Evolutionary conservation across 2,329 filamentous ascomycete genomes (phyloP).

Genomic region (Aspergillus pseudoterreus): DNA sequence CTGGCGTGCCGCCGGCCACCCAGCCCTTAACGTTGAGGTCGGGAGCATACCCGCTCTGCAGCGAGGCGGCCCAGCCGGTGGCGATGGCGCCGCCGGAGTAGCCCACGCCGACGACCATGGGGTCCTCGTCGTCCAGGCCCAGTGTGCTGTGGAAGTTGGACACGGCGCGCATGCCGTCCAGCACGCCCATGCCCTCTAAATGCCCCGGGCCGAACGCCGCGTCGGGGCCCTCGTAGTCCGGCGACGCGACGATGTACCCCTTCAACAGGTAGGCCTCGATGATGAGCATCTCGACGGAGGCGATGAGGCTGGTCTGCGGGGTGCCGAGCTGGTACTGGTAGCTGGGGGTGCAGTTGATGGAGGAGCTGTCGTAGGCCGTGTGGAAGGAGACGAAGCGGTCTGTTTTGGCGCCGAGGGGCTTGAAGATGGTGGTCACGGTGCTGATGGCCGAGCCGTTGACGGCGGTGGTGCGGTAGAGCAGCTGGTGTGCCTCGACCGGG

Average conservation of each 20-base stretch:
- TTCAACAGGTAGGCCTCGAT: conserved; percentile 36
- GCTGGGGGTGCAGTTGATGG: conserved; percentile 24
- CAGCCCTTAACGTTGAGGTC: conserved; percentile 45
- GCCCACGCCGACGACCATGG: conserved; percentile 45
- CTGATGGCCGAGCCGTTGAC: conserved; percentile 34
- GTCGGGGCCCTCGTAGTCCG: conserved; percentile 48
- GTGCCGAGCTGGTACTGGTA: conserved; percentile 32
- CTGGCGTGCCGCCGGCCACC: conserved; percentile 24
- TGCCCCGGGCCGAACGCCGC: conserved; percentile 44
- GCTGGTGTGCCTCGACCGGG: conserved; percentile 28
- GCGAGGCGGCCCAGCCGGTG: conserved; percentile 51
- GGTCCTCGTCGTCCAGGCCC: conserved; percentile 13
- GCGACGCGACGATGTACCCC: conserved; percentile 48
- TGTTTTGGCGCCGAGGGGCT: conserved; percentile 25
- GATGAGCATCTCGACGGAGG: conserved; percentile 26
- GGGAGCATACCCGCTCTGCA: conserved; percentile 52
- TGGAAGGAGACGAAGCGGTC: conserved; percentile 42
- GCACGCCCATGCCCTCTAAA: conserved; percentile 42
- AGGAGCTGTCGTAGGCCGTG: conserved; percentile 31
- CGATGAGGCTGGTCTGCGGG: conserved; percentile 22
- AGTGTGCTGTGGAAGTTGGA: conserved; percentile 25
- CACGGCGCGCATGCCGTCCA: conserved; percentile 43
- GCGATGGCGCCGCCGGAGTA: conserved; percentile 56
- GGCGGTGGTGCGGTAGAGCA: conserved; percentile 43
- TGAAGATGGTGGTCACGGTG: conserved; percentile 40